Conservation (phyloP, 108 stramenopile species). For the Nitzschia sp. region DNA sequence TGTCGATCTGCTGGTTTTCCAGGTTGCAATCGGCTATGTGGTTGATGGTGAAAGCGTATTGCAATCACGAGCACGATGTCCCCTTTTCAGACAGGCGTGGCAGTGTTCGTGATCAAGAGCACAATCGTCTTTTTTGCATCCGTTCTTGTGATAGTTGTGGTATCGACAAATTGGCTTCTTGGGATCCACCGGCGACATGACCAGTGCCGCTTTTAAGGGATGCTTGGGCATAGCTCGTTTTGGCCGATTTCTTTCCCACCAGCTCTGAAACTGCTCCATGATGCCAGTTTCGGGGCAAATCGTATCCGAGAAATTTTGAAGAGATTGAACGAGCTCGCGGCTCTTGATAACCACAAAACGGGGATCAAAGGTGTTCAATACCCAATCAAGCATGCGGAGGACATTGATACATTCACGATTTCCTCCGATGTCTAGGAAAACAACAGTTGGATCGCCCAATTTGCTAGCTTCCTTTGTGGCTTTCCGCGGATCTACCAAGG, state of each 20-base stretch:
- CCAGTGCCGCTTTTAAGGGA: constrained; percentile 68
- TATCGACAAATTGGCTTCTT: constrained; percentile 79
- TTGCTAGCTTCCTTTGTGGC: constrained; percentile 37
- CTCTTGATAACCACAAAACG: constrained; percentile 72
- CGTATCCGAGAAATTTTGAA: not conserved
- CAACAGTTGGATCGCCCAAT: constrained; percentile 36
- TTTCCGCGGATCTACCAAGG: constrained; percentile 60
- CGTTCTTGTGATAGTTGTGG: constrained; percentile 79
- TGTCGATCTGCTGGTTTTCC: no score
- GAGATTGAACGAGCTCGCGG: constrained; percentile 45
- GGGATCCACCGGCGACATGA: constrained; percentile 53
- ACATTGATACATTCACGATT: constrained; percentile 71
- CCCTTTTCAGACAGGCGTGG: constrained; percentile 62
- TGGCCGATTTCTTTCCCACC: constrained; percentile 24
- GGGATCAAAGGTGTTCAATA: constrained; percentile 48
- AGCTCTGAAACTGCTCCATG: constrained; percentile 23
- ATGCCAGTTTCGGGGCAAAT: constrained; percentile 20
- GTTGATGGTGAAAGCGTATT: not conserved
- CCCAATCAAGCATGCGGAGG: constrained; percentile 67
- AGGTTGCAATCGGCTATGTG: not conserved
- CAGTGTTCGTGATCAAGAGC: constrained; percentile 78
- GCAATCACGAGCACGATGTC: constrained; percentile 70
- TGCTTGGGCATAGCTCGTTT: constrained; percentile 40
- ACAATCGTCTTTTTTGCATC: constrained; percentile 46
- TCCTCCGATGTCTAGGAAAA: constrained; percentile 85